Evolutionary conservation across 2,329 filamentous ascomycete genomes (phyloP).

Genomic region (Trichophyton equinum): DNA sequence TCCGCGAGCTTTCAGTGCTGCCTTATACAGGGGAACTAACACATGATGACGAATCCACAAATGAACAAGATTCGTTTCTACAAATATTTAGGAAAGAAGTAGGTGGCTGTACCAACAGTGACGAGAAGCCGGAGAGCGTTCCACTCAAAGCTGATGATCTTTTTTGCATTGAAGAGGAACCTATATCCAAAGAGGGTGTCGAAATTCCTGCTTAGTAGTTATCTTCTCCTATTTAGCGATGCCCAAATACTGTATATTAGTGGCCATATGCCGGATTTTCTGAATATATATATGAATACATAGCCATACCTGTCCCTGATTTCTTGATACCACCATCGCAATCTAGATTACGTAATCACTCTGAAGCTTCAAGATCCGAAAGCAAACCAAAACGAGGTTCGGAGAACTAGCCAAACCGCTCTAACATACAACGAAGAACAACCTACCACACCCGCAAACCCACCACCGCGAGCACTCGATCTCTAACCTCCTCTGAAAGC

Average conservation of each 20-base stretch:
- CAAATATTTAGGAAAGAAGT: slow-evolving; percentile 48
- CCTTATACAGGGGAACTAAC: slow-evolving; percentile 49
- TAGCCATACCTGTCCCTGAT: no score
- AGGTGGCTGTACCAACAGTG: slow-evolving; percentile 49
- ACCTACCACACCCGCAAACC: neutral
- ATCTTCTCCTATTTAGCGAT: neutral
- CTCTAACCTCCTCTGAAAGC: neutral
- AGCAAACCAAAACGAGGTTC: neutral
- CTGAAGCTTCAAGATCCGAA: neutral
- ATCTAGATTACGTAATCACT: neutral
- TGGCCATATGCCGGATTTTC: neutral
- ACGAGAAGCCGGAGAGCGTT: slow-evolving; percentile 21
- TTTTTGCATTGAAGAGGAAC: slow-evolving; percentile 43
- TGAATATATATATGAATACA: neutral
- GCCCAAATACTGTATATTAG: neutral
- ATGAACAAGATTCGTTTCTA: slow-evolving; percentile 42
- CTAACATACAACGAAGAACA: neutral
- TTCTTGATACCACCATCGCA: neutral
- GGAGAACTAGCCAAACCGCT: neutral
- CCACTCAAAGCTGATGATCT: slow-evolving; percentile 42
- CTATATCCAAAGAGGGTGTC: neutral
- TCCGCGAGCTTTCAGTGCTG: slow-evolving; percentile 46
- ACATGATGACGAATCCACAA: slow-evolving; percentile 23
- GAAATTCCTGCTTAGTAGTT: neutral
- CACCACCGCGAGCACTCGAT: neutral